Conservation (phyloP, 2,329 filamentous ascomycete genomes). For the Grosmannia huntii region DNA sequence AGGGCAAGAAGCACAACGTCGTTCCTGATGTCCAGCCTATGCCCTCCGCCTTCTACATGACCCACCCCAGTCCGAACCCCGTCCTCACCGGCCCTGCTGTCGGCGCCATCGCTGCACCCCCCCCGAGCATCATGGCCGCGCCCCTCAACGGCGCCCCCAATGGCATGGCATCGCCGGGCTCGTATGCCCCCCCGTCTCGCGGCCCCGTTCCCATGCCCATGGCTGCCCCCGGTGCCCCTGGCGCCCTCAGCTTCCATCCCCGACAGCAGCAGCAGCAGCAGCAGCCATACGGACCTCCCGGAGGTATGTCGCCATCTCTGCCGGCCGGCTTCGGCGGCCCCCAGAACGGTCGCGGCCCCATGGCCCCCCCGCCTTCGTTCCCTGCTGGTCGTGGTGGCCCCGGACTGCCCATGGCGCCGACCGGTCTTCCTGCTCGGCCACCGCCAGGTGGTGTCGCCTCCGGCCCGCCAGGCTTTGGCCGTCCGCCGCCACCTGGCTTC, state of each 20-base stretch:
- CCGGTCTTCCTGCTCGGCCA: constrained; percentile 36
- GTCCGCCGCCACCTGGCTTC: constrained; percentile 23
- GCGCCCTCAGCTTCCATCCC: neutral
- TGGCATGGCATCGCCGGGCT: neutral
- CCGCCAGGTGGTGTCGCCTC: constrained; percentile 30
- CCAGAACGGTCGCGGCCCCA: neutral
- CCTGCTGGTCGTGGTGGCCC: constrained; percentile 15
- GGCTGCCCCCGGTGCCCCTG: neutral
- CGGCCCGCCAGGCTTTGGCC: constrained; percentile 19
- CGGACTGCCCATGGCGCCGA: constrained; percentile 34
- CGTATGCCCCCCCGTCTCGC: neutral
- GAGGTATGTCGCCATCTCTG: constrained; percentile 16
- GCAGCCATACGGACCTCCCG: constrained; percentile 3
- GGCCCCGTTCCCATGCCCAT: neutral
- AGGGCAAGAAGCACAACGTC: constrained; percentile 91
- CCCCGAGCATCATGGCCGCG: neutral
- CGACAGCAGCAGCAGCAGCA: constrained; percentile 13
- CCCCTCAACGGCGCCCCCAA: constrained; percentile 13
- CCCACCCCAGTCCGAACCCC: constrained; percentile 12
- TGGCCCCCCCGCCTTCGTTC: constrained; percentile 16
- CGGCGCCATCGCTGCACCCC: neutral
- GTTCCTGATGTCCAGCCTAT: constrained; percentile 66
- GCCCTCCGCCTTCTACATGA: constrained; percentile 57
- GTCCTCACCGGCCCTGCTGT: constrained; percentile 3
- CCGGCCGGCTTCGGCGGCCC: constrained; percentile 24